Conservation (phyloP, 2,329 filamentous ascomycete genomes). For the Didymella sp. region DNA sequence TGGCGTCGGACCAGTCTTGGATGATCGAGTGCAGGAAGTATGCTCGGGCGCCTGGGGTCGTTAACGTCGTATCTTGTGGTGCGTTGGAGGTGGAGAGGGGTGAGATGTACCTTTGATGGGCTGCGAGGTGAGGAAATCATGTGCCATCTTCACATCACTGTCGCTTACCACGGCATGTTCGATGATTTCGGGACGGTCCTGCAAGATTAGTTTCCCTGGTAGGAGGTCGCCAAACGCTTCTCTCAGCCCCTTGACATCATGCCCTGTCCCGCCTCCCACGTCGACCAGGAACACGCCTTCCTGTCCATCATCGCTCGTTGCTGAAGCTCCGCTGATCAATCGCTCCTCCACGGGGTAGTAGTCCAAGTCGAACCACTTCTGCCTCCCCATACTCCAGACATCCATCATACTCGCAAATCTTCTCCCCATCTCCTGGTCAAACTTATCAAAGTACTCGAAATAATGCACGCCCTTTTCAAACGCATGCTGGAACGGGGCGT, state of each 20-base stretch:
- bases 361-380: conserved; percentile 30
- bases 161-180: conserved; percentile 29
- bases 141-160: conserved; percentile 38
- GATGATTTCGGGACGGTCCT: conserved; percentile 35
- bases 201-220: conserved; percentile 30
- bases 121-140: conserved; percentile 46
- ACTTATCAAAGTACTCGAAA: conserved; percentile 36
- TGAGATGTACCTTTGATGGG: conserved; percentile 39
- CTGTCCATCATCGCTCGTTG: background rate
- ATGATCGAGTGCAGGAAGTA: conserved; percentile 42
- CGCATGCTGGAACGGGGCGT: conserved; percentile 34
- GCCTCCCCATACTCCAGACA: conserved; percentile 35
- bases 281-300: conserved; percentile 32
- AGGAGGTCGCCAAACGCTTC: conserved; percentile 24
- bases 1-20: conserved; percentile 39
- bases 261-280: conserved; percentile 33
- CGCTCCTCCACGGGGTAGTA: conserved; percentile 37
- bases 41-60: conserved; percentile 24
- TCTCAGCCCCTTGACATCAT: conserved; percentile 33
- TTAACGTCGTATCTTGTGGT: background rate
- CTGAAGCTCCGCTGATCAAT: conserved; percentile 26
- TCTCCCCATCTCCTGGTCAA: conserved; percentile 32
- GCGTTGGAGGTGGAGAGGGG: no score
- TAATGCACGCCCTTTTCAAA: conserved; percentile 28
- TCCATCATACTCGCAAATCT: conserved; percentile 41